These are phyloP conservation scores for Tetrapisispora pingtungensis DNA, from an alignment of 805 yeast genomes.

Conservation along the genomic window DNA sequence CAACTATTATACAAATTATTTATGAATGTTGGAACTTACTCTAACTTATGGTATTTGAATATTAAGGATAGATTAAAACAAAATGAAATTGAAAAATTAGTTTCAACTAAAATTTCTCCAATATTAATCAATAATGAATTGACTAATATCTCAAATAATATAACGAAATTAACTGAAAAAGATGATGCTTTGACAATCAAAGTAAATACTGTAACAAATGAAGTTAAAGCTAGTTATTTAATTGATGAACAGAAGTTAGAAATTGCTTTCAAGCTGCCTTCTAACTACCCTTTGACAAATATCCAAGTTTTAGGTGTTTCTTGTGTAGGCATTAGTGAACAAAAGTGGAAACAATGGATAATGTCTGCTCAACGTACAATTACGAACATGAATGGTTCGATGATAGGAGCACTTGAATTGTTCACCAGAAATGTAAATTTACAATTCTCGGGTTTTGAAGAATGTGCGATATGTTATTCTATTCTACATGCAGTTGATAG, in stretches of 20 bases:
- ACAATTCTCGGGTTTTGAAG: slow-evolving; percentile 90
- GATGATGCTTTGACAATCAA: slow-evolving; percentile 43
- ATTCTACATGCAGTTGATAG: slow-evolving; percentile 78
- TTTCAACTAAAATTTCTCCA: slow-evolving; percentile 55
- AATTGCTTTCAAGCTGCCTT: slow-evolving; percentile 63
- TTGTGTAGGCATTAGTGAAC: slow-evolving; percentile 81
- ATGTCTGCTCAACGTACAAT: slow-evolving; percentile 81
- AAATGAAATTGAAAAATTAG: slow-evolving; percentile 49
- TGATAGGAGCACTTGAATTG: slow-evolving; percentile 34
- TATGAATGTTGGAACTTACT: slow-evolving; percentile 24
- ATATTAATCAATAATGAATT: slow-evolving; percentile 49
- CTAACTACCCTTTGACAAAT: slow-evolving; percentile 65
- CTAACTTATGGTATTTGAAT: slow-evolving; percentile 53
- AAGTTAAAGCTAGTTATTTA: slow-evolving; percentile 59
- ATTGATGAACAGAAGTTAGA: slow-evolving; percentile 86
- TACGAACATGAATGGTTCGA: slow-evolving; percentile 61
- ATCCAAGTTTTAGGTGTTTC: slow-evolving; percentile 68
- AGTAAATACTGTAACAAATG: slow-evolving; percentile 51
- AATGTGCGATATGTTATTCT: slow-evolving; percentile 94
- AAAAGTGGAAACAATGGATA: slow-evolving; percentile 91
- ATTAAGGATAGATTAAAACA: slow-evolving; percentile 61
- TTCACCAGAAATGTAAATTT: slow-evolving; percentile 56
- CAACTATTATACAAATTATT: slow-evolving; percentile 21
- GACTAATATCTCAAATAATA: slow-evolving; percentile 36
- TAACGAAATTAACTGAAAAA: slow-evolving; percentile 27